A percentile compares a stretch with the other conserved stretches of the same genome.
These are phyloP conservation scores for Pleurotus eryngii DNA, from an alignment of 768 basidiomycete species.

Conservation along the genomic window DNA sequence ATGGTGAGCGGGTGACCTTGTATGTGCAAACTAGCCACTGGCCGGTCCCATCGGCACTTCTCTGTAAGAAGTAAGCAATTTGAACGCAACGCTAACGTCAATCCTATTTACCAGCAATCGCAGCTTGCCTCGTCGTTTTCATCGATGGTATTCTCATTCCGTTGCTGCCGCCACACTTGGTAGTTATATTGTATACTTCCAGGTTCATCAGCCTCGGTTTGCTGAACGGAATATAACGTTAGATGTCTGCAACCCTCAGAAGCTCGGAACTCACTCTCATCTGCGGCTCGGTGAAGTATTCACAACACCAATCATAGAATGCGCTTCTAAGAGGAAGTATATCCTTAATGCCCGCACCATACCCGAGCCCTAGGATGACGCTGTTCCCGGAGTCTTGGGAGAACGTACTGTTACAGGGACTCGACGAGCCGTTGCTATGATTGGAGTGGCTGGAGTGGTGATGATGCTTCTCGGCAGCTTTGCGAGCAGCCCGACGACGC, in stretches of 20 bases:
- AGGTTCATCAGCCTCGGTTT: constrained; percentile 93
- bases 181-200: constrained; percentile 93
- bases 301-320: constrained; percentile 94
- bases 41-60: constrained; percentile 65
- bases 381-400: constrained; percentile 71
- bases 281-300: constrained; percentile 98
- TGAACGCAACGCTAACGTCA: no score
- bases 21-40: constrained; percentile 62
- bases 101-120: constrained; percentile 57
- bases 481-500: constrained; percentile 40
- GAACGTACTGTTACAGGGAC: constrained; percentile 75
- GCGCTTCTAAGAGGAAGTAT: constrained; percentile 86
- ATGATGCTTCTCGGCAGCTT: constrained; percentile 34
- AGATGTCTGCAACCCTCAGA: neutral
- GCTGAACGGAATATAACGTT: constrained; percentile 41
- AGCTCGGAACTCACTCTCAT: constrained; percentile 69
- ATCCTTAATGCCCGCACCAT: constrained; percentile 78
- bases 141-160: constrained; percentile 77
- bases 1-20: constrained; percentile 66
- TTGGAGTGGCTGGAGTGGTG: constrained; percentile 31
- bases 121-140: constrained; percentile 67
- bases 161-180: constrained; percentile 89
- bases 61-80: constrained; percentile 33
- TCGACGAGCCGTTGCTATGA: constrained; percentile 44
- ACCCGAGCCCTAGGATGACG: constrained; percentile 74